Base-by-base conservation (phyloP, 371 early-diverging fungal genomes). In the Zychaea mexicana region DNA sequence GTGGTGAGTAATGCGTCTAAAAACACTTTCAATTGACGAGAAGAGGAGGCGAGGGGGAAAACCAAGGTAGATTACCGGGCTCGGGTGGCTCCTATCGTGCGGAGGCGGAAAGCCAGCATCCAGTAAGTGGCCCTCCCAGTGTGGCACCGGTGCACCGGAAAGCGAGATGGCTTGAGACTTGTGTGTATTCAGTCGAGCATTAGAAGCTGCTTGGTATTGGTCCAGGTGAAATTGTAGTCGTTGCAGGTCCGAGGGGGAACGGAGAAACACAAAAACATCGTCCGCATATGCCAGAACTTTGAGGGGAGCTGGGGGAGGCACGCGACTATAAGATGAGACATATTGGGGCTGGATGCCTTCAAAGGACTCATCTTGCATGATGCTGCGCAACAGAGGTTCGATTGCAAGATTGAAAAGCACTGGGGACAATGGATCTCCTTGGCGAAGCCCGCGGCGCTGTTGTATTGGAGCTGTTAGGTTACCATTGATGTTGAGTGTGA, bases 381-480 rank as follows among this genome's bases (percentile, higher is more conserved):
- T 6, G 12, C 8, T 8, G 8, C 36, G 33, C 0, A 69, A 52
- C 5, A 72, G 61, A 0, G 68, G 66, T 49, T 70, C 68, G 22
- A 72, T 46, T 2, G 63, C 62, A 3, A 68, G 52, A 32, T 72
- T 66, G 63, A 70, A 70, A 2, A 66, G 53, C 10, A 62, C 22
- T 4, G 70, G 66, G 0, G 66, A 70, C 17, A 70, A 52, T 2
- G 66, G 66, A 30, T 70, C 70, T 0, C 66, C 62, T 59, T 69
- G 70, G 1, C 66, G 58, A 4, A 69, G 47, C 0, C 65, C 65
- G 24, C 70, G 56, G 7, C 19, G 30, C 53, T 66, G 64, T 5
- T 31, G 24, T 22, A 67, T 52, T 2, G 68, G 55, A 1, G 21
- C 8, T 0, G 55, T 15, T 13, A 70, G 28, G 22, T 33, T 33